Base-by-base conservation (phyloP, 208 protist genomes). In the Lotmaria passim region DNA sequence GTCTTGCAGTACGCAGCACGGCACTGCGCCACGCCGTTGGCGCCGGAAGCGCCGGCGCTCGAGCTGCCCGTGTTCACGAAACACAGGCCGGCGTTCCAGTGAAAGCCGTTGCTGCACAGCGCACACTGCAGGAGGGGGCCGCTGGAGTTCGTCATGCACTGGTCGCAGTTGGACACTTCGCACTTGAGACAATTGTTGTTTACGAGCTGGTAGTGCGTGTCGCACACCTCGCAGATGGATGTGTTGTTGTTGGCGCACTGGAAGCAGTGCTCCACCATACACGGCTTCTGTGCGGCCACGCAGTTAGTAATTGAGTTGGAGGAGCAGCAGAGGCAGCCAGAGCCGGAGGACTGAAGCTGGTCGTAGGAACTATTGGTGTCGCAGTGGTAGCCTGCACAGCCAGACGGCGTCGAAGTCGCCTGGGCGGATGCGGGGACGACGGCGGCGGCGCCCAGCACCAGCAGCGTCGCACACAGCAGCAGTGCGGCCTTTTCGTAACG, bases 1-100 rank as follows among this genome's bases (percentile, higher is more conserved):
- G 58, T 51, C 14, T 26, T 33, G 39, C 58, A 63, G 58, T 51
- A 50, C 11, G 58, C 58, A 23, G 33, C 58, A 33, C 58, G 58
- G 41, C 58, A 63, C 33, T 63, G 24, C 41, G 26, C 31, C 17
- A 14, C 43, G n/a, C 43, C 36, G 12, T 12, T 6, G 12, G 36
- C 6, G 36, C 36, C 12, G 8, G 36, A 39, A 6, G 8, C 17
- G 36, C 36, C 12, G 36, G 36, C 36, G 17, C 36, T 28, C 6
- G 55, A 61, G 17, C 33, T 21, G n/a, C 24, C 41, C 3, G 24
- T 36, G 43, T 48, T 48, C 43, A 17, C 43, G 17, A 23, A 8
- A 17, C 43, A 48, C 43, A 23, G 14, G 17, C 43, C 43, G 43
- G 7, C 17, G 17, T 48, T 14, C 43, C 43, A 48, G 43, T 48